Percentiles rank a stretch among this genome's conserved stretches.
Evolutionary conservation across 192 early-diverging fungal species (phyloP).

Genomic region (Umbelopsis sp.): DNA sequence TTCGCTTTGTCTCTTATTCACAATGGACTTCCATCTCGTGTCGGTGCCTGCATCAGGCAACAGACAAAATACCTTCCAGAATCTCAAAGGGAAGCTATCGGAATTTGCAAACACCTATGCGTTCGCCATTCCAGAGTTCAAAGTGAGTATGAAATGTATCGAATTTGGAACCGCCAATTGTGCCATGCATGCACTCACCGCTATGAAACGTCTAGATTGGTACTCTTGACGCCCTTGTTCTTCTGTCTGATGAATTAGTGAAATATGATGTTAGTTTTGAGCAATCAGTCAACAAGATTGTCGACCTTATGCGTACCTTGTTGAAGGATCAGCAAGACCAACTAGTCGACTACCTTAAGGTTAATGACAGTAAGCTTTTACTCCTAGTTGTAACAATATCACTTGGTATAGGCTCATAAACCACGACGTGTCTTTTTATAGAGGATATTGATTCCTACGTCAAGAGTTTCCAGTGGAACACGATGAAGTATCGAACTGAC

Average conservation of each 20-base stretch:
- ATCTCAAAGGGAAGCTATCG: slow-evolving; percentile 74
- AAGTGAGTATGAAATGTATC: slow-evolving; percentile 52
- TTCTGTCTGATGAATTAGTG: slow-evolving; percentile 92
- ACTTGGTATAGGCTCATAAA: slow-evolving; percentile 2
- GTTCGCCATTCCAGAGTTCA: slow-evolving; percentile 90
- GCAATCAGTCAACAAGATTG: slow-evolving; percentile 72
- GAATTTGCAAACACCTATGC: slow-evolving; percentile 84
- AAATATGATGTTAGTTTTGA: slow-evolving; percentile 86
- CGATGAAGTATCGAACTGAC: slow-evolving; percentile 95
- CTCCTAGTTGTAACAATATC: background rate
- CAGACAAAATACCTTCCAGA: slow-evolving; percentile 59
- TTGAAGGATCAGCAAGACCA: slow-evolving; percentile 58
- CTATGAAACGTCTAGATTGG: slow-evolving; percentile 71
- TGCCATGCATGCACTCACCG: background rate
- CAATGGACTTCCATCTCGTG: slow-evolving; percentile 65
- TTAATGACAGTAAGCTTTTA: slow-evolving; percentile 77
- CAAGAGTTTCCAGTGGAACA: slow-evolving; percentile 91
- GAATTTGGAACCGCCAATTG: background rate
- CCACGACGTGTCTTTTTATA: slow-evolving; percentile 25
- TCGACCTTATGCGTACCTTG: slow-evolving; percentile 83
- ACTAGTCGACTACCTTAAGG: slow-evolving; percentile 64
- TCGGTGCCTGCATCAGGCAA: slow-evolving; percentile 91
- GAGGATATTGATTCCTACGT: slow-evolving; percentile 89
- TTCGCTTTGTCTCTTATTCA: slow-evolving; percentile 13
- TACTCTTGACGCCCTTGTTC: slow-evolving; percentile 90